Evolutionary conservation across 139 green algal genomes (phyloP).

Genomic region (Chlamydomonas sphaeroides): DNA sequence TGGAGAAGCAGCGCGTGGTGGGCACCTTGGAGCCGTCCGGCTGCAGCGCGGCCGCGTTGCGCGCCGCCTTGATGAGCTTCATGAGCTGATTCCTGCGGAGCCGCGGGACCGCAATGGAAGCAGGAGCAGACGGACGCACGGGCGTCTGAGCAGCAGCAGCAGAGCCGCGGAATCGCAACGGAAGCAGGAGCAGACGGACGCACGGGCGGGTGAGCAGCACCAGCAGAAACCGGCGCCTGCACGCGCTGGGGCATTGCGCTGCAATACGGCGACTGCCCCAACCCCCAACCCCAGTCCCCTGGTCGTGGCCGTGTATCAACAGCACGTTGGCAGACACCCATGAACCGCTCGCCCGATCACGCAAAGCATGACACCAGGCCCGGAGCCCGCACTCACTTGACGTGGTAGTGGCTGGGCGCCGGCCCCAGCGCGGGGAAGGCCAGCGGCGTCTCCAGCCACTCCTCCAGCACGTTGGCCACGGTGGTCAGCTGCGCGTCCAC

Average conservation of each 20-base stretch:
- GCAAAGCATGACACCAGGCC: too few relatives aligned
- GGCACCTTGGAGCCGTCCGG: conserved; percentile 54
- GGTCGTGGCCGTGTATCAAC: too few relatives aligned
- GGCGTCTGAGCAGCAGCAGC: too few relatives aligned
- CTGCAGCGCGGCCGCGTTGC: conserved; percentile 47
- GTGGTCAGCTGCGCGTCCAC: conserved; percentile 63
- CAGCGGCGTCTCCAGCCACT: conserved; percentile 55
- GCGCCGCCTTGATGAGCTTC: conserved; percentile 34
- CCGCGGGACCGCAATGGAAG: too few relatives aligned
- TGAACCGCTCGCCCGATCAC: too few relatives aligned
- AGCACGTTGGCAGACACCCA: too few relatives aligned
- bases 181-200: too few relatives aligned
- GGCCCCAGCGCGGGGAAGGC: conserved; percentile 23
- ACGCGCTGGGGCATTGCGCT: too few relatives aligned
- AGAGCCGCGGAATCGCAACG: too few relatives aligned
- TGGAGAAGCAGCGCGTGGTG: conserved; percentile 49
- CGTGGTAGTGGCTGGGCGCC: not conserved
- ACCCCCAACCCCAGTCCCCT: too few relatives aligned
- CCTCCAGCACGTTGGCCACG: conserved; percentile 70
- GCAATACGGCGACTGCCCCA: too few relatives aligned
- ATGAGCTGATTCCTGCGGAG: conserved; percentile 40
- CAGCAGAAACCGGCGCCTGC: too few relatives aligned
- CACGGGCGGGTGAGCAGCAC: not conserved
- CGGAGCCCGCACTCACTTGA: not conserved
- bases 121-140: not conserved